These are phyloP conservation scores for Solanum arcanum DNA, from an alignment of 257 asterid genomes.

Conservation along the genomic window DNA sequence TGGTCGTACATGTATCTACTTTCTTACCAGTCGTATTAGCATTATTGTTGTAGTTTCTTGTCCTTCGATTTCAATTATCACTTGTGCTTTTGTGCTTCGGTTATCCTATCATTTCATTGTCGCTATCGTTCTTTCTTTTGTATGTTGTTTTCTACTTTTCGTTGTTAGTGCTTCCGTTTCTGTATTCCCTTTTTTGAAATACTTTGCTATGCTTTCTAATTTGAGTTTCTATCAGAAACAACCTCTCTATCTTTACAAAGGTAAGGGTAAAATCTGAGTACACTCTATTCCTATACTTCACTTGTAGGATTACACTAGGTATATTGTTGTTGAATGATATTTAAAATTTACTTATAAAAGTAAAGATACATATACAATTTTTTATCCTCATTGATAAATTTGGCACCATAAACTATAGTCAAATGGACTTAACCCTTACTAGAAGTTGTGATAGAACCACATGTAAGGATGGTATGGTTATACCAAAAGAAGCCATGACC, in stretches of 20 bases:
- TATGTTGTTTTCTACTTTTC: not conserved
- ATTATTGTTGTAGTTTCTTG: not conserved
- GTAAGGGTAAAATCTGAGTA: not conserved
- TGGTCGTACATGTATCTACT: not conserved
- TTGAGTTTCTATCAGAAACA: not conserved
- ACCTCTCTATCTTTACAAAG: not conserved
- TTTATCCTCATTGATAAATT: not conserved
- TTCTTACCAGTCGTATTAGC: not conserved
- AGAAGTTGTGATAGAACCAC: not conserved
- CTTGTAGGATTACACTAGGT: not conserved
- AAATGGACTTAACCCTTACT: not conserved
- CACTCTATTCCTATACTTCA: too few relatives aligned
- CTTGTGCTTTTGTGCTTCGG: not conserved
- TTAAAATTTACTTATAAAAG: not conserved
- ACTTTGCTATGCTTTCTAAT: not conserved
- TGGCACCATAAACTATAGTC: not conserved
- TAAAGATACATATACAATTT: not conserved
- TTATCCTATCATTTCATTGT: not conserved
- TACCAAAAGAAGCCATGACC: not conserved
- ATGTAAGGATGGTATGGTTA: not conserved
- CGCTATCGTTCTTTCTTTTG: not conserved
- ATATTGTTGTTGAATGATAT: not conserved
- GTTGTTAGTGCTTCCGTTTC: not conserved
- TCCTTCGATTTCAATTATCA: not conserved
- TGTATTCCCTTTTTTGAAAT: not conserved